A percentile compares a stretch with the other conserved stretches of the same genome.
phyloP scores from a whole-genome alignment of 2,329 filamentous ascomycete genomes.

The Colletotrichum paranaense region DNA sequence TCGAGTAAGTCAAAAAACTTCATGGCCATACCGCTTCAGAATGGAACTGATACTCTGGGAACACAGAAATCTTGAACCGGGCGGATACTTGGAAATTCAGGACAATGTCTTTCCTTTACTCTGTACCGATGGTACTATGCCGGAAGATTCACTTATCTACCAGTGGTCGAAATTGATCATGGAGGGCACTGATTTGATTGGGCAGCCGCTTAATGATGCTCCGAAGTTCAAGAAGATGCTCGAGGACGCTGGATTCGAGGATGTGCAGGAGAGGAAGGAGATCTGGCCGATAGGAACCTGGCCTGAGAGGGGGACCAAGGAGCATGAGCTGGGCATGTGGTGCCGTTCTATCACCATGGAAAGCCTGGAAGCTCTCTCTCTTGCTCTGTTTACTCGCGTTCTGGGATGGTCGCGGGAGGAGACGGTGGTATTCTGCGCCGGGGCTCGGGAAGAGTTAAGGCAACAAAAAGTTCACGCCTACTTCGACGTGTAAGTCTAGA shows the following conservation, averaged over 20 bases:
- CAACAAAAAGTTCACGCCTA: constrained; percentile 48
- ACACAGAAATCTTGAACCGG: too few species aligned
- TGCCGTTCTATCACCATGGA: constrained; percentile 27
- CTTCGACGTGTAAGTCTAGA: constrained; percentile 48
- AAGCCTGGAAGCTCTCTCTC: constrained; percentile 45
- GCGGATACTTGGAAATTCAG: too few species aligned
- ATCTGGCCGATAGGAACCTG: constrained; percentile 45
- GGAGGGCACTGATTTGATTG: not conserved
- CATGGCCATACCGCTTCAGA: too few species aligned
- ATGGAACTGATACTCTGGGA: too few species aligned
- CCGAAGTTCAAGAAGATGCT: constrained; percentile 30
- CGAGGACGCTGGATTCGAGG: constrained; percentile 45
- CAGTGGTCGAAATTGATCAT: too few species aligned
- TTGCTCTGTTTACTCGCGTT: constrained; percentile 47
- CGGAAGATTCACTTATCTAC: too few species aligned
- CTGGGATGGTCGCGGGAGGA: constrained; percentile 46
- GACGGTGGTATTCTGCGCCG: constrained; percentile 45
- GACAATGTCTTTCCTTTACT: too few species aligned
- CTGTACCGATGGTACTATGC: too few species aligned
- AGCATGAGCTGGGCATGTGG: constrained; percentile 48
- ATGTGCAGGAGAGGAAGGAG: constrained; percentile 43
- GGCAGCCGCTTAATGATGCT: not conserved
- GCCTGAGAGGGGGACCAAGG: constrained; percentile 44
- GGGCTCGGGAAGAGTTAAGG: constrained; percentile 46
- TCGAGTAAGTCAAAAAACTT: too few species aligned